Conservation (phyloP, 108 stramenopile species). For the Skeletonema menzelii region DNA sequence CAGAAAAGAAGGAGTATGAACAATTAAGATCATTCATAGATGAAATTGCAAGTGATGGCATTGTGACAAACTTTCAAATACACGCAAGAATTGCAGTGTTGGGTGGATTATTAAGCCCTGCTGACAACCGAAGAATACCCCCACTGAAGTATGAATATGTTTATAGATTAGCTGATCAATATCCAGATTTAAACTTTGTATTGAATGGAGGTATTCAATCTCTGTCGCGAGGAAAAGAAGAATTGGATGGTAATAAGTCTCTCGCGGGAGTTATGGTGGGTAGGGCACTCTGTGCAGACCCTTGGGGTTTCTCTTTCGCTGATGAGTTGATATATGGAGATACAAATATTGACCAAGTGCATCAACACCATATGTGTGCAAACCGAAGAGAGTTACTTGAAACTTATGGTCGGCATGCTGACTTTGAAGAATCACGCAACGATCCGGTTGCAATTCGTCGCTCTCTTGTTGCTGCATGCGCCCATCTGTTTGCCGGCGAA, state of each 20-base stretch:
- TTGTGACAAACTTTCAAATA: constrained; percentile 48
- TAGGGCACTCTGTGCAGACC: constrained; percentile 58
- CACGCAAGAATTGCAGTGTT: constrained; percentile 66
- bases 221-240: constrained; percentile 48
- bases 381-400: constrained; percentile 68
- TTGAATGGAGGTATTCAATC: constrained; percentile 74
- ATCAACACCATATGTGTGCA: constrained; percentile 4
- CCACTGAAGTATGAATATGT: constrained; percentile 75
- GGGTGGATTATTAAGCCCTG: constrained; percentile 55
- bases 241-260: constrained; percentile 38
- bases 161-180: constrained; percentile 57
- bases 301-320: constrained; percentile 8
- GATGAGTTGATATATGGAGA: constrained; percentile 82
- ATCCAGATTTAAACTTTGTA: constrained; percentile 72
- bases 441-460: background rate
- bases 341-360: constrained; percentile 44
- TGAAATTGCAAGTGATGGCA: constrained; percentile 25
- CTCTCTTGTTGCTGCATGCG: background rate
- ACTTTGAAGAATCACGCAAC: background rate
- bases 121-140: constrained; percentile 72
- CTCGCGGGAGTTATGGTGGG: constrained; percentile 74
- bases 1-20: constrained; percentile 28
- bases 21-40: constrained; percentile 45
- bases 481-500: background rate
- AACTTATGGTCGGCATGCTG: constrained; percentile 31